Base-by-base conservation (phyloP, 2,329 filamentous ascomycete genomes). In the Dactylellina haptotyla region DNA sequence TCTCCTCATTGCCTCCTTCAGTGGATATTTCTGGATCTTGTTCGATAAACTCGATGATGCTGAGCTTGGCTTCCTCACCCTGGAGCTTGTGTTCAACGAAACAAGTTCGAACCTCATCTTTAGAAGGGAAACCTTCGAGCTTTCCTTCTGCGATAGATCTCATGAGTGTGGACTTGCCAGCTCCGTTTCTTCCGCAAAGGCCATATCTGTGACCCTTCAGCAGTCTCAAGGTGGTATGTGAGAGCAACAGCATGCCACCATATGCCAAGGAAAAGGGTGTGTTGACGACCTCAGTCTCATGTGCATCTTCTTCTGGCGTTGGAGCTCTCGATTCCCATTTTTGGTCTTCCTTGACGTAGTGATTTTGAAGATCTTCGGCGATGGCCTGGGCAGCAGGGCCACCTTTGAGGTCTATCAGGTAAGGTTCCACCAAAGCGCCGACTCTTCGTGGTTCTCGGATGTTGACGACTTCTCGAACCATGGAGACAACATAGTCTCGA, bases 81-180 rank as follows among this genome's bases (percentile, higher is more conserved):
- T 99, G 94, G n/a, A 64, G 56, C 83, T 98, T 98, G 85, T 99
- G 95, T 84, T 99, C 95, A 45, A 99, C 95, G 80, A 98, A 99
- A 83, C 94, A 98, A 9, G 94, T 98, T 78, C 92, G 90, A 78
- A 99, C 88, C 71, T 93, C 90, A 76, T 97, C 93, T 80, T 95
- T 93, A 14, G 92, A 85, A 37, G 95, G 95, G 84, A 99, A 99
- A 6, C 95, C 95, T 82, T 99, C 95, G 2, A 99, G 87, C 85
- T 99, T 99, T 79, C 93, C 94, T 71, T 90, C 90, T 56, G 95
- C 91, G 79, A 99, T 99, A 81, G 91, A 93, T 80, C 92, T 91
- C 95, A 99, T 98, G 69, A 99, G 87, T 0, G 95, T 99, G n/a
- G 95, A 98, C 84, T 99, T 99, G 80, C 95, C 95, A 66, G 93